Base-by-base conservation (phyloP, 352 stramenopile genomes). In the Globisporangium sylvaticum region DNA sequence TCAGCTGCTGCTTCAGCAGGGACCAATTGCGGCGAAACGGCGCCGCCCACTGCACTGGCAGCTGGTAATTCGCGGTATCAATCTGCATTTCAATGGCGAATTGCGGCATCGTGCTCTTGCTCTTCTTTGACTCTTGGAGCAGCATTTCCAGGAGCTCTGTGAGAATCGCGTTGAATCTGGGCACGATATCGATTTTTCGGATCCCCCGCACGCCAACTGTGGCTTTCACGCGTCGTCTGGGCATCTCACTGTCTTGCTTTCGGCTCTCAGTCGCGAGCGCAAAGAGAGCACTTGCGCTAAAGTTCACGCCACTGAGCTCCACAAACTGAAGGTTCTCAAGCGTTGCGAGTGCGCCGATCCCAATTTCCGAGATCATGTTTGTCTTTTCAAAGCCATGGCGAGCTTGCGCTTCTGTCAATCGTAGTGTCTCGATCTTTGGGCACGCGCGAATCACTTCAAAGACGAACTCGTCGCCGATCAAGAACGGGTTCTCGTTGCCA, bases 311-410 rank as follows among this genome's bases (percentile, higher is more conserved):
- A 58, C 64, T 70, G 3, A 76, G 31, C 24, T 74, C 73, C 7
- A 79, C 52, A 14, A 18, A 39, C 24, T 46, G 57, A 34, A 79
- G 53, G 18, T 70, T 32, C 7, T 29, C 20, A 0, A 79, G 66
- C 6, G 20, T 52, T 18, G 46, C 58, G 3, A 79, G 64, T 4
- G 42, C 42, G 9, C 46, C 29, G 9, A 79, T 56, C 42, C 73
- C 69, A 4, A 46, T 31, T 6, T 59, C 63, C 20, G 66, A 70
- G 46, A 78, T 67, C 22, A 42, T 56, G 63, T 78, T 78, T 34
- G 66, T 78, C 22, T 62, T 57, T 42, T 73, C 73, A 63, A 76
- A 71, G 5, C 73, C 73, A 31, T 79, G 73, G 6, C 64, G 66
- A 15, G 53, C 42, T 14, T 64, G 69, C 50, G 60, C 60, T 56